phyloP scores from a whole-genome alignment of 2,329 filamentous ascomycete genomes.

The Periconia sp. region DNA sequence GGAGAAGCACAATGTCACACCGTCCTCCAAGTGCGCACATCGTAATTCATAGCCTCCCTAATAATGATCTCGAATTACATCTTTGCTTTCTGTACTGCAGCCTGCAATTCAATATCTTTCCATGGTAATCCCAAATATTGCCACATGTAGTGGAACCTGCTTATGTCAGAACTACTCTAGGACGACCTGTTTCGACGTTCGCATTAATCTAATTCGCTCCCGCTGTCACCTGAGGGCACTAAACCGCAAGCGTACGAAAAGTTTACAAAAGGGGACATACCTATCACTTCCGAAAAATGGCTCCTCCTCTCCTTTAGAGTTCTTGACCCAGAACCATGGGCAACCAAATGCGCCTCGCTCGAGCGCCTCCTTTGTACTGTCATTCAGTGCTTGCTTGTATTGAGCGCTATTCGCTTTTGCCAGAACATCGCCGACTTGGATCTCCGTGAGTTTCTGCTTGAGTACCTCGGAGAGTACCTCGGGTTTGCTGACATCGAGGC shows the following conservation, averaged over 20 bases:
- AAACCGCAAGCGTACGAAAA: slow-evolving; percentile 7
- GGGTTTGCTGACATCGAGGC: slow-evolving; percentile 65
- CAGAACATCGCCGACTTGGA: slow-evolving; percentile 64
- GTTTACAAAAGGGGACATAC: slow-evolving; percentile 42
- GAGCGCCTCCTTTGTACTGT: slow-evolving; percentile 66
- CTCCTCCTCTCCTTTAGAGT: slow-evolving; percentile 63
- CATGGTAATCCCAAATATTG: slow-evolving; percentile 67
- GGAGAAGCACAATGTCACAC: too few species aligned
- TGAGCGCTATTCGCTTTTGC: slow-evolving; percentile 57
- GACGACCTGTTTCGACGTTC: slow-evolving; percentile 19
- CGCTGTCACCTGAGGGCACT: slow-evolving; percentile 14
- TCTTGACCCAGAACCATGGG: slow-evolving; percentile 75
- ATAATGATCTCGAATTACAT: too few species aligned
- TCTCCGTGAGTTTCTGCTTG: slow-evolving; percentile 54
- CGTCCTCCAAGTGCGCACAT: too few species aligned
- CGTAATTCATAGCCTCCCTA: too few species aligned
- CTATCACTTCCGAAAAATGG: slow-evolving; percentile 81
- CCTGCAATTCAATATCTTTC: slow-evolving; percentile 59
- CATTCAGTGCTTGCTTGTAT: slow-evolving; percentile 61
- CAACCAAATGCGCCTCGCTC: slow-evolving; percentile 75
- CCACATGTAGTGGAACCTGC: slow-evolving; percentile 72
- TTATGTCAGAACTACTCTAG: slow-evolving; percentile 15
- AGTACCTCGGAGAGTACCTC: slow-evolving; percentile 58
- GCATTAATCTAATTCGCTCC: slow-evolving; percentile 12
- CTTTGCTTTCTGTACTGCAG: slow-evolving; percentile 28